Conservation (phyloP, 495 filamentous ascomycete species). For the Lepidopterella palustris region DNA sequence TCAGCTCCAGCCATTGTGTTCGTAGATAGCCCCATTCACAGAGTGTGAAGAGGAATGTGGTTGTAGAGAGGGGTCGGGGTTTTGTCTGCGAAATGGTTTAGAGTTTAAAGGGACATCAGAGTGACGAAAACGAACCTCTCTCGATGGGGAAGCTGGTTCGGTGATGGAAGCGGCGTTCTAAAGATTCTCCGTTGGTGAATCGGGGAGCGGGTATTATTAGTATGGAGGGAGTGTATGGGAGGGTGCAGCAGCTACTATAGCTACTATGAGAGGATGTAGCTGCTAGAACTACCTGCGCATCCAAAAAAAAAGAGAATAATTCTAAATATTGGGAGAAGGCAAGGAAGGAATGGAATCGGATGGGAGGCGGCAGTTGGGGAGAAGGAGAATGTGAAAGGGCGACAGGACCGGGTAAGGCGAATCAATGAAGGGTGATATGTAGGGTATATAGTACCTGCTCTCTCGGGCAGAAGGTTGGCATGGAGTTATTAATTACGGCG, state of each 20-base stretch:
- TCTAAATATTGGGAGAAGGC: neutral
- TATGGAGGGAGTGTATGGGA: conserved; percentile 2
- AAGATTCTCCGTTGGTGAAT: neutral
- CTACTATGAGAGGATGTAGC: conserved; percentile 17
- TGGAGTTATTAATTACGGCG: conserved; percentile 10
- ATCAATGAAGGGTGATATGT: neutral
- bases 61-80: neutral
- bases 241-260: neutral
- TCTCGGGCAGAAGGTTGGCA: neutral
- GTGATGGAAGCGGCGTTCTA: neutral
- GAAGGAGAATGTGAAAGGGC: conserved; percentile 1
- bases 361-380: neutral
- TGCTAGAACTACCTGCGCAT: conserved; percentile 15
- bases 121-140: neutral
- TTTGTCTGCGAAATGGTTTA: neutral
- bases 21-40: conserved; percentile 20
- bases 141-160: neutral
- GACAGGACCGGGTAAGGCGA: neutral
- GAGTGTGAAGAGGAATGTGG: conserved; percentile 1
- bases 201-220: conserved; percentile 11
- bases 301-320: neutral
- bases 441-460: neutral
- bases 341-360: neutral
- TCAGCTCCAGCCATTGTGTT: conserved; percentile 25
- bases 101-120: neutral